phyloP scores from a whole-genome alignment of 2,329 filamentous ascomycete genomes.

The Fusarium sp. region DNA sequence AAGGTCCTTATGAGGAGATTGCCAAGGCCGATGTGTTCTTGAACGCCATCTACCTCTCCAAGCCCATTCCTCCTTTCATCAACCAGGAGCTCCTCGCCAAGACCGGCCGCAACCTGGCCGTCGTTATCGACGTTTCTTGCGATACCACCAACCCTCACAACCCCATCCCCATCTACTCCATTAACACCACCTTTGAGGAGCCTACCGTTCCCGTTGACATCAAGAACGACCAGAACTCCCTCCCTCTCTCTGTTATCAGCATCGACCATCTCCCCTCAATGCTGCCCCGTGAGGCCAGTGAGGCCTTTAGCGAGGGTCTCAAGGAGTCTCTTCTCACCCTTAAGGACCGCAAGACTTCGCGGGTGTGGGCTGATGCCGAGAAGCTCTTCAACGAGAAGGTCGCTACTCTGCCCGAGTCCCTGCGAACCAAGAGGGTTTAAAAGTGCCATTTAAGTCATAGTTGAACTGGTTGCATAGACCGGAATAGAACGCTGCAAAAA shows the following conservation, averaged over 20 bases:
- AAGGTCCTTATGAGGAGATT: constrained; percentile 80
- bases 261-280: constrained; percentile 90
- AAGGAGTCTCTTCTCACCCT: constrained; percentile 83
- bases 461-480: constrained; percentile 30
- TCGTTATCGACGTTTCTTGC: constrained; percentile 85
- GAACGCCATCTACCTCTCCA: constrained; percentile 82
- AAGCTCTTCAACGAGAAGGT: constrained; percentile 90
- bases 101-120: constrained; percentile 79
- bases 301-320: constrained; percentile 85
- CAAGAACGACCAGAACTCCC: constrained; percentile 64
- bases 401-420: constrained; percentile 43
- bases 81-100: constrained; percentile 75
- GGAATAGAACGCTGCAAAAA: constrained; percentile 31
- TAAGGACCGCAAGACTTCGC: constrained; percentile 79
- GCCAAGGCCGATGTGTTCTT: constrained; percentile 82
- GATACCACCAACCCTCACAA: constrained; percentile 83
- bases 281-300: constrained; percentile 87
- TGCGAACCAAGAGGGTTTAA: constrained; percentile 46
- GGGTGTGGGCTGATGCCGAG: constrained; percentile 89
- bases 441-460: constrained; percentile 16
- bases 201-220: constrained; percentile 85
- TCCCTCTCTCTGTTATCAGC: constrained; percentile 83
- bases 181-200: constrained; percentile 88
- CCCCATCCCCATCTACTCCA: constrained; percentile 82
- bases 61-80: constrained; percentile 84